phyloP scores from a whole-genome alignment of 495 filamentous ascomycete genomes.

The Cladorrhinum samala region DNA sequence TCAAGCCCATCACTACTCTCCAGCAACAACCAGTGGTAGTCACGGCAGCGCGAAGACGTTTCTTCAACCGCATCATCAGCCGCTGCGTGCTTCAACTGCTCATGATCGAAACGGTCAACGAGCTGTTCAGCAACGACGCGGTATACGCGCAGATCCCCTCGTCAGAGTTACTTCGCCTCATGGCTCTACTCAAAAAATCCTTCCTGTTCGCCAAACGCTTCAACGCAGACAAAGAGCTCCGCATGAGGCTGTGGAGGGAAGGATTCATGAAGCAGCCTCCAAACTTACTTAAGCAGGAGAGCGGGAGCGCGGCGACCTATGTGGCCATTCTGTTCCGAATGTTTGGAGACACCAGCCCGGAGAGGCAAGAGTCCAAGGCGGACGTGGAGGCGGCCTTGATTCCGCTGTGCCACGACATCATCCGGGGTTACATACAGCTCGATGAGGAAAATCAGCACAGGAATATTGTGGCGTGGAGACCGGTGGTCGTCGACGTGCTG shows the following conservation, averaged over 20 bases:
- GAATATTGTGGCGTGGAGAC: conserved; percentile 93
- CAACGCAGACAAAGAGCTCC: conserved; percentile 92
- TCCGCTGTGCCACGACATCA: conserved; percentile 88
- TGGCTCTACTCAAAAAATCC: conserved; percentile 88
- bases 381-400: conserved; percentile 89
- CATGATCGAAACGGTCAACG: conserved; percentile 98
- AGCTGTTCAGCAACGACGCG: conserved; percentile 93
- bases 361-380: conserved; percentile 66
- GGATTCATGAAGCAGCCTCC: conserved; percentile 99
- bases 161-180: conserved; percentile 78
- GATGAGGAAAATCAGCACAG: conserved; percentile 93
- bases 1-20: conserved; percentile 63
- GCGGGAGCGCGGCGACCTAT: conserved; percentile 85
- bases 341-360: conserved; percentile 84
- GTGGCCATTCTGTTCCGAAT: conserved; percentile 91
- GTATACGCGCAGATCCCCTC: conserved; percentile 93
- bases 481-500: conserved; percentile 95
- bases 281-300: conserved; percentile 97
- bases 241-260: conserved; percentile 90
- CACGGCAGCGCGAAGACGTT: conserved; percentile 84
- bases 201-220: conserved; percentile 95
- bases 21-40: conserved; percentile 87
- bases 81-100: conserved; percentile 94
- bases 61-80: conserved; percentile 99
- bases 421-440: conserved; percentile 70